A percentile compares a stretch with the other conserved stretches of the same genome.
Evolutionary conservation across 495 filamentous ascomycete species (phyloP).

Genomic region (Penicillium riverlandense): DNA sequence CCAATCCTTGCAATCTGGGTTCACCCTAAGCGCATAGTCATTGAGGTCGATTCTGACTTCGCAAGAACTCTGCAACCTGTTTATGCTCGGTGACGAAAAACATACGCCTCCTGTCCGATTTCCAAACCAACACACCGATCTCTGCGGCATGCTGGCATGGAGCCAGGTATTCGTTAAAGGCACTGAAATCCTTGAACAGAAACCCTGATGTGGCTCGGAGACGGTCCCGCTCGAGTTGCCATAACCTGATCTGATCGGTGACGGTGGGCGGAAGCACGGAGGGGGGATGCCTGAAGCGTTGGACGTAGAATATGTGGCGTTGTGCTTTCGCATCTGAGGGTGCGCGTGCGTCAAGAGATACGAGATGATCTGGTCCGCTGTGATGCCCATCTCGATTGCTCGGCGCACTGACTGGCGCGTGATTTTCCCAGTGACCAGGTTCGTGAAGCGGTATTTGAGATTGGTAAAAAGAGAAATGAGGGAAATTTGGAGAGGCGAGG

Average conservation of each 20-base stretch:
- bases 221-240: slow-evolving; percentile 94
- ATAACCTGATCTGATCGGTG: slow-evolving; percentile 92
- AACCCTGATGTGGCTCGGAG: slow-evolving; percentile 77
- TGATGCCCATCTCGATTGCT: slow-evolving; percentile 87
- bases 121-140: slow-evolving; percentile 88
- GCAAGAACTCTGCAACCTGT: slow-evolving; percentile 73
- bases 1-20: too few relatives aligned
- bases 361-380: slow-evolving; percentile 83
- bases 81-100: slow-evolving; percentile 87
- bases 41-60: slow-evolving; percentile 37
- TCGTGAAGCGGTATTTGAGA: slow-evolving; percentile 80
- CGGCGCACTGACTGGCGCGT: slow-evolving; percentile 78
- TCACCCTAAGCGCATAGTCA: slow-evolving; percentile 4
- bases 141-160: slow-evolving; percentile 76
- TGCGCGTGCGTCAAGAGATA: slow-evolving; percentile 88
- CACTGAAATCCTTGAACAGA: slow-evolving; percentile 83
- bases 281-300: slow-evolving; percentile 27
- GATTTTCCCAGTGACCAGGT: slow-evolving; percentile 83
- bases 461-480: slow-evolving; percentile 86
- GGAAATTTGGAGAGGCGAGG: slow-evolving; percentile 84
- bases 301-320: slow-evolving; percentile 36
- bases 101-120: slow-evolving; percentile 63
- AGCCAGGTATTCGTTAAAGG: slow-evolving; percentile 65
- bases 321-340: slow-evolving; percentile 74
- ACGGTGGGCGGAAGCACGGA: slow-evolving; percentile 87